phyloP scores from a whole-genome alignment of 2,329 filamentous ascomycete genomes.

The Cercospora sp. region DNA sequence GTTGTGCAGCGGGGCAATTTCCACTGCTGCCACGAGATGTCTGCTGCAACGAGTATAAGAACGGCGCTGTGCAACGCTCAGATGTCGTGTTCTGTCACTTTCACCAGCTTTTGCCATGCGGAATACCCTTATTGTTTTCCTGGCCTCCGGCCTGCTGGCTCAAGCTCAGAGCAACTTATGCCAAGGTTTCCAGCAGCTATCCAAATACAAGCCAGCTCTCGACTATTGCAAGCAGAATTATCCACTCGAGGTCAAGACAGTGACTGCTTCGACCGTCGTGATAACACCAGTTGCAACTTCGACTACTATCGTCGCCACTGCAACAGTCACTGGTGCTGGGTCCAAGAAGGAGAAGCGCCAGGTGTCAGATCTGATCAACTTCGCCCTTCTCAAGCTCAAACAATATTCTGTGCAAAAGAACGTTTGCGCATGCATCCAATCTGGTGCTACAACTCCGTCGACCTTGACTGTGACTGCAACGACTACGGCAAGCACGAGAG shows the following conservation, averaged over 20 bases:
- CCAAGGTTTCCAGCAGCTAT: background rate
- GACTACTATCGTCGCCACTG: background rate
- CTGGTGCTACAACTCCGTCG: background rate
- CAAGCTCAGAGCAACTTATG: background rate
- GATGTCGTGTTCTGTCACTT: background rate
- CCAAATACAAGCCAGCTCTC: background rate
- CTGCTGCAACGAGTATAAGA: background rate
- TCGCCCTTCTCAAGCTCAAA: background rate
- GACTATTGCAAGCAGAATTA: background rate
- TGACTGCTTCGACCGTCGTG: background rate
- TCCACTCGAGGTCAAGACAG: background rate
- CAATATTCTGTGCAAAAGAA: background rate
- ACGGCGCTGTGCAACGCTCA: background rate
- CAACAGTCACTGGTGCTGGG: background rate
- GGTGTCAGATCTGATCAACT: background rate
- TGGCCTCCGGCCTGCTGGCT: background rate
- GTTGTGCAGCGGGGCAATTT: background rate
- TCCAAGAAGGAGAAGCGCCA: background rate
- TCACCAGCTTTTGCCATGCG: background rate
- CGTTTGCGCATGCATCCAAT: background rate
- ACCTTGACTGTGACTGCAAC: background rate
- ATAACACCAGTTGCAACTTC: background rate
- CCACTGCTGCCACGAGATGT: background rate
- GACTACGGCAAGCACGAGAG: background rate
- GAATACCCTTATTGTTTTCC: background rate